Evolutionary conservation across 305 asterid species (phyloP), one percentile per base, ranked within the genome.

Genomic region (Solanum chacoense): DNA sequence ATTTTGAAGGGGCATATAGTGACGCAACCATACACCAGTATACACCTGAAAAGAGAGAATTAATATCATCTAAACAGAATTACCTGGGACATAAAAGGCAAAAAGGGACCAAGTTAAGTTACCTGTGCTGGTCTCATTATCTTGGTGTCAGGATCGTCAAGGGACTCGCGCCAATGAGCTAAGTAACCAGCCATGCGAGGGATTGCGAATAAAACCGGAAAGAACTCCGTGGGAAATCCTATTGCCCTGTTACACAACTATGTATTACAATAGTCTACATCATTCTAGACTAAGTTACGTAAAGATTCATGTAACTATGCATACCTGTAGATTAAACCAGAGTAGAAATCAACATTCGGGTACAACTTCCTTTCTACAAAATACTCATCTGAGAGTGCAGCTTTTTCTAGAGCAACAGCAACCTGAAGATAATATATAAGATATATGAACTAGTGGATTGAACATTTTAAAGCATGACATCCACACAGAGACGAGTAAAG

Each of bases 41-140:
- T 96, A 98, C 75, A 95, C 99, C 99, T 98, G 94, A 75, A 87
- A 3, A 29, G 22, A 36, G 36, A 34, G 72, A 79, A 81, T 76
- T 3, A 2, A 20, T 11, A 76, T 76, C 86, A 38, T 31, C 86
- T 89, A 32, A 90, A 67, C 31, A 75, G 36, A 55, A 24, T 26
- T 0, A 26, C 6, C 80, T 10, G 29, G 22, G 1, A 9, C 28
- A 37, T 38, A 38, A 3, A 38, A 38, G 45, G 45, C 45, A 38
- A 38, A 38, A 10, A 76, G 2, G 18, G 73, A 42, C 28, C 18
- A 42, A 16, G 85, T 28, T 50, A 80, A 4, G n/a, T 69, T 76
- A 96, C 99, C 98, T 98, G 98, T 50, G 98, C 98, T 45, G 99
- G 99, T 91, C 99, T 93, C 98, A 96, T 98, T 77, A 98, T 95